Evolutionary conservation across 169 alveolate species (phyloP).

Genomic region (Besnoitia besnoiti): DNA sequence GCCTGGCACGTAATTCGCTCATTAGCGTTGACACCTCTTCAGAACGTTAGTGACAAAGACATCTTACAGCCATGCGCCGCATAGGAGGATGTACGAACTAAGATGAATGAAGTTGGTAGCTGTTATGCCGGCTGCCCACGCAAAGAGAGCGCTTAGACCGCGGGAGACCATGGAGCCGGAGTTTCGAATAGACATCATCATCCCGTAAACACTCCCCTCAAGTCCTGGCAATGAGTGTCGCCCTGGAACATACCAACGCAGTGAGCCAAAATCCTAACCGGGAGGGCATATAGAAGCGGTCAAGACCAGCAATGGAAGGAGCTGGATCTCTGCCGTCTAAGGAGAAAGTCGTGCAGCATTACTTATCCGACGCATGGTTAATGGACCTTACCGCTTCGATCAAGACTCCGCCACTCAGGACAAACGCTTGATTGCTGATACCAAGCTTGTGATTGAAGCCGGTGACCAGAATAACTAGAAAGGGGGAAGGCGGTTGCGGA

Average conservation of each 20-base stretch:
- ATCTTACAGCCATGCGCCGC: conserved; percentile 78
- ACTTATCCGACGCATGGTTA: conserved; percentile 54
- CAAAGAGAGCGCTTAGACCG: conserved; percentile 90
- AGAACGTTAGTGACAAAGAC: not conserved
- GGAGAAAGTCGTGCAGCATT: not conserved
- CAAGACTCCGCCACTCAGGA: conserved; percentile 89
- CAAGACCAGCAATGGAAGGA: conserved; percentile 93
- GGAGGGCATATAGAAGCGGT: conserved; percentile 95
- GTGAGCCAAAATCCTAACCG: conserved; percentile 20
- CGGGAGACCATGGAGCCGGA: conserved; percentile 91
- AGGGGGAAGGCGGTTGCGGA: not conserved
- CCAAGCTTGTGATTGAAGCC: conserved; percentile 85
- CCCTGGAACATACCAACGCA: not conserved
- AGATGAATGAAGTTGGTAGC: conserved; percentile 87
- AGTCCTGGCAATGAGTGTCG: conserved; percentile 76
- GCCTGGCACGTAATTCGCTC: conserved; percentile 57
- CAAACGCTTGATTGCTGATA: conserved; percentile 90
- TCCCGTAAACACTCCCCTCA: conserved; percentile 96
- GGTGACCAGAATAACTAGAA: conserved; percentile 86
- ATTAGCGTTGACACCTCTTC: not conserved
- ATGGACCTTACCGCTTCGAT: conserved; percentile 88
- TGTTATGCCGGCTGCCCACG: conserved; percentile 89
- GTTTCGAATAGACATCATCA: conserved; percentile 92
- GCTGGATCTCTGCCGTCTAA: conserved; percentile 84
- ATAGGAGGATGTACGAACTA: conserved; percentile 87